Evolutionary conservation across 805 yeast genomes (phyloP).

Genomic region (Wickerhamomyces canadensis): DNA sequence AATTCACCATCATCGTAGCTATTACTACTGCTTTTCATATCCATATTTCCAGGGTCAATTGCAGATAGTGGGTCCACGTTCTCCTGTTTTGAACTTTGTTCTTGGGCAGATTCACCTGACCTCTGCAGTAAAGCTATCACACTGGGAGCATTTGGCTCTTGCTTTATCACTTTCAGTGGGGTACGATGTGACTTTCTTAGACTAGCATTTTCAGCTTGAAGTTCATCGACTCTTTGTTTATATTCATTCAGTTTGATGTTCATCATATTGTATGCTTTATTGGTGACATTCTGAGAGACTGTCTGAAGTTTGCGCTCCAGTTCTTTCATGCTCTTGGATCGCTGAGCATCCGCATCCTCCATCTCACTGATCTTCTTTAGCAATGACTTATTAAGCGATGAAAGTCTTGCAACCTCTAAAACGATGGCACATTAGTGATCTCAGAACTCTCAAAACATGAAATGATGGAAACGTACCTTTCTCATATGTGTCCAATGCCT

Average conservation of each 20-base stretch:
- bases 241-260: not conserved
- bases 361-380: not conserved
- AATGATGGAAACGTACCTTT: too few species aligned
- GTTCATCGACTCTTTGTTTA: not conserved
- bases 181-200: too few species aligned
- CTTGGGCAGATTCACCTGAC: not conserved
- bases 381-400: too few species aligned
- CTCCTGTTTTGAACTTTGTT: not conserved
- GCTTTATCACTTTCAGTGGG: not conserved
- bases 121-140: not conserved
- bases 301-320: not conserved
- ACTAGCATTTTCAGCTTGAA: not conserved
- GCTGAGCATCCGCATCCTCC: not conserved
- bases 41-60: too few species aligned
- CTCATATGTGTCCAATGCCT: too few species aligned
- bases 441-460: too few species aligned
- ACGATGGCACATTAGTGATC: too few species aligned
- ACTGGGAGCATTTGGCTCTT: not conserved
- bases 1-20: too few species aligned
- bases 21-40: too few species aligned
- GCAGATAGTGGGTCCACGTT: too few species aligned
- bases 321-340: not conserved
- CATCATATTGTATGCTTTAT: not conserved
- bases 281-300: not conserved
- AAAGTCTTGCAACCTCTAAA: too few species aligned